Evolutionary conservation across 495 filamentous ascomycete genomes (phyloP).

Genomic region (Daldinia bambusicola): DNA sequence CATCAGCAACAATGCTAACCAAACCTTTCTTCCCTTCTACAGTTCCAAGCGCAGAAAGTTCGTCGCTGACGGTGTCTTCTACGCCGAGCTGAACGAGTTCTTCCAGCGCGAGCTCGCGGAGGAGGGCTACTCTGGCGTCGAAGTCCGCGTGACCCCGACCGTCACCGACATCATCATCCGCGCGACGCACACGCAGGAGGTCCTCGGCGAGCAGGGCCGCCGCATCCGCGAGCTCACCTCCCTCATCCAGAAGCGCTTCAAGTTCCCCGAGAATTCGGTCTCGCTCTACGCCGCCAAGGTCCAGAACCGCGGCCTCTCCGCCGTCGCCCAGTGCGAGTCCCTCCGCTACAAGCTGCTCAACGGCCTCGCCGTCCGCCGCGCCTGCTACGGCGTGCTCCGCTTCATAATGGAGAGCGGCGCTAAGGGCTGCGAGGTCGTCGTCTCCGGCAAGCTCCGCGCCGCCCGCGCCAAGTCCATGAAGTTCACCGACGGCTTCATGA

Average conservation of each 20-base stretch:
- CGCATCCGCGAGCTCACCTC: conserved; percentile 99
- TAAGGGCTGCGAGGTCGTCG: conserved; percentile 99
- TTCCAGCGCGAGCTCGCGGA: conserved; percentile 99
- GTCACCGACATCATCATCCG: conserved; percentile 99
- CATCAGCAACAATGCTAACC: conserved; percentile 28
- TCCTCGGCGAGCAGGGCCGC: conserved; percentile 98
- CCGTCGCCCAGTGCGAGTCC: conserved; percentile 99
- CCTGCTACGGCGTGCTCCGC: conserved; percentile 98
- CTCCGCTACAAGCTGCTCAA: conserved; percentile 99
- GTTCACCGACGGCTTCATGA: conserved; percentile 99
- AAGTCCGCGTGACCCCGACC: conserved; percentile 99
- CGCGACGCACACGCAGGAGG: conserved; percentile 99
- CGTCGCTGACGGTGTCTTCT: conserved; percentile 99
- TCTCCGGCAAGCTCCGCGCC: conserved; percentile 97
- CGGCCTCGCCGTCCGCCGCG: conserved; percentile 95
- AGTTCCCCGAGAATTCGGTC: conserved; percentile 99
- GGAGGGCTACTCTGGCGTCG: conserved; percentile 99
- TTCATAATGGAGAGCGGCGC: conserved; percentile 99
- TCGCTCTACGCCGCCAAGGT: conserved; percentile 99
- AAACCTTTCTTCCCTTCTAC: conserved; percentile 14
- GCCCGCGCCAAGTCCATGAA: conserved; percentile 99
- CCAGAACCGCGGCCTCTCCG: conserved; percentile 99
- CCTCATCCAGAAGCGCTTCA: conserved; percentile 99
- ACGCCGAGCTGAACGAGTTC: conserved; percentile 99
- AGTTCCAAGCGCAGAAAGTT: conserved; percentile 99